Percentiles rank a stretch among this genome's conserved stretches.
Evolutionary conservation across 805 yeast species (phyloP).

Genomic region (Pichia eremophila): DNA sequence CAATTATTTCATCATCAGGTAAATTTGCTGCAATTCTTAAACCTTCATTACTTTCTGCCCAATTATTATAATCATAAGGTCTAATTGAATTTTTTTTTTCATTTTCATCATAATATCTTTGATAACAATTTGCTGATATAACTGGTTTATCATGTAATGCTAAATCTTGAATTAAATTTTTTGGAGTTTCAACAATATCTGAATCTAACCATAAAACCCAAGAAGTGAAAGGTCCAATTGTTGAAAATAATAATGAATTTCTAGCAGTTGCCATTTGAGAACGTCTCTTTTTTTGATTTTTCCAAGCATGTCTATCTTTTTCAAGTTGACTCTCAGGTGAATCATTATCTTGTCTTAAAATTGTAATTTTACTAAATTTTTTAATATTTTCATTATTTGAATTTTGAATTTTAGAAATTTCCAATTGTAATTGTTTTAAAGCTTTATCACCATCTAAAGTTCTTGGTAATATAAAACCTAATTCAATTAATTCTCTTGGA

Average conservation of each 20-base stretch:
- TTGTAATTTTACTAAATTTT: slow-evolving; percentile 75
- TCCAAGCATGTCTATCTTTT: slow-evolving; percentile 82
- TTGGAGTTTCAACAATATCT: slow-evolving; percentile 85
- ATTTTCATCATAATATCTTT: slow-evolving; percentile 56
- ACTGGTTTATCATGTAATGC: slow-evolving; percentile 79
- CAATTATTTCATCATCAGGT: slow-evolving; percentile 83
- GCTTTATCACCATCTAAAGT: slow-evolving; percentile 75
- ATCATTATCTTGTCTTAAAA: slow-evolving; percentile 83
- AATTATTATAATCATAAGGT: slow-evolving; percentile 92
- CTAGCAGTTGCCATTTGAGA: slow-evolving; percentile 89
- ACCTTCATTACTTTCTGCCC: slow-evolving; percentile 85
- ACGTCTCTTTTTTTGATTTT: slow-evolving; percentile 83
- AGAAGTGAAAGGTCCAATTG: slow-evolving; percentile 79
- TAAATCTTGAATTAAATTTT: slow-evolving; percentile 76
- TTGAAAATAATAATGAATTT: slow-evolving; percentile 81
- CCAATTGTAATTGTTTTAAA: slow-evolving; percentile 59
- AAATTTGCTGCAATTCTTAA: slow-evolving; percentile 59
- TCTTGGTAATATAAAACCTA: slow-evolving; percentile 89
- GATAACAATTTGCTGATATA: slow-evolving; percentile 88
- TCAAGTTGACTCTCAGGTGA: slow-evolving; percentile 68
- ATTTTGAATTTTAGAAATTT: slow-evolving; percentile 63
- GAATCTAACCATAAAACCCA: slow-evolving; percentile 98
- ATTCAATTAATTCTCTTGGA: slow-evolving; percentile 75
- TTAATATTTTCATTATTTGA: slow-evolving; percentile 27
- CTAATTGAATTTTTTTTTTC: slow-evolving; percentile 51